Percentiles rank a stretch among this genome's conserved stretches.
Conservation (phyloP, 331 rosid genomes). For the Telfairia occidentalis region DNA sequence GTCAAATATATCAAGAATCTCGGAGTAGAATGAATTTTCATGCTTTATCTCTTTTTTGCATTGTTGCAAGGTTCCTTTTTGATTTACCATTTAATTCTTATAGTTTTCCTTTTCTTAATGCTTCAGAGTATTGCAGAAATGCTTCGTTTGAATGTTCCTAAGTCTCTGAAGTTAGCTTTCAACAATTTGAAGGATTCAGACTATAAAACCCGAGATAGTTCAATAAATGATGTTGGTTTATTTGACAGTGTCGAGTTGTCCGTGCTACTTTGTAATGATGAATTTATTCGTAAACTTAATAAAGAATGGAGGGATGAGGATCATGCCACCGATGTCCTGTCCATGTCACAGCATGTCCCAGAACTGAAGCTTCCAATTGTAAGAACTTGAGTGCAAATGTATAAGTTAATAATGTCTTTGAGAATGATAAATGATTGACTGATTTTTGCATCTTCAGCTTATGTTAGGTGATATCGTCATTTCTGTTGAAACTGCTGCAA, state of each 20-base stretch:
- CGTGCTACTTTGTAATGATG: constrained; percentile 73
- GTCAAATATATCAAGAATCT: not conserved
- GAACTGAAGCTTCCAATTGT: constrained; percentile 75
- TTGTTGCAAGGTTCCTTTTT: not conserved
- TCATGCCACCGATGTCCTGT: constrained; percentile 84
- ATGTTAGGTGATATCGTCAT: constrained; percentile 88
- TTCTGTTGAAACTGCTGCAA: constrained; percentile 88
- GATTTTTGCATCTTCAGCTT: constrained; percentile 48
- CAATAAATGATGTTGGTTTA: constrained; percentile 57
- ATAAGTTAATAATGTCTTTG: not conserved
- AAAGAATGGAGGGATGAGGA: constrained; percentile 94
- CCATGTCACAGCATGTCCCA: constrained; percentile 74
- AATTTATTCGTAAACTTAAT: constrained; percentile 65
- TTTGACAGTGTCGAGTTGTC: constrained; percentile 69
- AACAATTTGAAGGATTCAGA: constrained; percentile 55
- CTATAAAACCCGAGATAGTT: constrained; percentile 54
- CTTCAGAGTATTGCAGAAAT: constrained; percentile 70
- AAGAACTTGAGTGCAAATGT: constrained; percentile 20
- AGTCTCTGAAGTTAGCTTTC: constrained; percentile 72
- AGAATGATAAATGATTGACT: constrained; percentile 16
- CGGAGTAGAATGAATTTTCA: not conserved
- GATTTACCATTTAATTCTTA: not conserved
- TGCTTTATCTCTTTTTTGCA: not conserved
- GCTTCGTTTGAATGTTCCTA: constrained; percentile 78
- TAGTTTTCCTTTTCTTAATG: constrained; percentile 8